Conservation (phyloP, 768 basidiomycete species). For the Vararia minispora region DNA sequence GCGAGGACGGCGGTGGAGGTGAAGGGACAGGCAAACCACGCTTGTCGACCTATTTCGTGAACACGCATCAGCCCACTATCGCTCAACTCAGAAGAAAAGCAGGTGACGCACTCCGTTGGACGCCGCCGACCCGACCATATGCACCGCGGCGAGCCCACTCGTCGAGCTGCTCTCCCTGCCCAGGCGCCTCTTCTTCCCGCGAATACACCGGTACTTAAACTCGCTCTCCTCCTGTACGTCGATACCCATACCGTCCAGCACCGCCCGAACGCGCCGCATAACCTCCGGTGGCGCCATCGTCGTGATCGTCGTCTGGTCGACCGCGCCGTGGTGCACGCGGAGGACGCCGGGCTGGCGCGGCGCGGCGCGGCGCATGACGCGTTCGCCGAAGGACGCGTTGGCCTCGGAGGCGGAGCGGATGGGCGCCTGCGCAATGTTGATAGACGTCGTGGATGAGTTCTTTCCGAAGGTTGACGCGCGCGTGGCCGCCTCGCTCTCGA, state of each 20-base stretch:
- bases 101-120: constrained; percentile 66
- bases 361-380: constrained; percentile 21
- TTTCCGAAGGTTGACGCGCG: constrained; percentile 5
- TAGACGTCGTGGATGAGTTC: too few species aligned
- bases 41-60: constrained; percentile 60
- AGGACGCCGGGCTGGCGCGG: constrained; percentile 36
- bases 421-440: constrained; percentile 6
- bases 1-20: constrained; percentile 55
- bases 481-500: constrained; percentile 15
- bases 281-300: constrained; percentile 77
- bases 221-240: constrained; percentile 83
- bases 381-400: constrained; percentile 17
- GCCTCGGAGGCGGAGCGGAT: constrained; percentile 7
- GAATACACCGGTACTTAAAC: constrained; percentile 80
- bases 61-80: constrained; percentile 9
- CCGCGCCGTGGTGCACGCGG: constrained; percentile 83
- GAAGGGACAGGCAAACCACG: constrained; percentile 82
- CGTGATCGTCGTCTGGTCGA: constrained; percentile 85
- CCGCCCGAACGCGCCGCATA: constrained; percentile 71
- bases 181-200: constrained; percentile 53
- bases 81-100: neutral
- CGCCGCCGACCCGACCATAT: constrained; percentile 71
- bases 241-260: constrained; percentile 83
- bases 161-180: constrained; percentile 24
- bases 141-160: constrained; percentile 58